phyloP scores from a whole-genome alignment of 441 rosid genomes.

The Jatropha podagrica region DNA sequence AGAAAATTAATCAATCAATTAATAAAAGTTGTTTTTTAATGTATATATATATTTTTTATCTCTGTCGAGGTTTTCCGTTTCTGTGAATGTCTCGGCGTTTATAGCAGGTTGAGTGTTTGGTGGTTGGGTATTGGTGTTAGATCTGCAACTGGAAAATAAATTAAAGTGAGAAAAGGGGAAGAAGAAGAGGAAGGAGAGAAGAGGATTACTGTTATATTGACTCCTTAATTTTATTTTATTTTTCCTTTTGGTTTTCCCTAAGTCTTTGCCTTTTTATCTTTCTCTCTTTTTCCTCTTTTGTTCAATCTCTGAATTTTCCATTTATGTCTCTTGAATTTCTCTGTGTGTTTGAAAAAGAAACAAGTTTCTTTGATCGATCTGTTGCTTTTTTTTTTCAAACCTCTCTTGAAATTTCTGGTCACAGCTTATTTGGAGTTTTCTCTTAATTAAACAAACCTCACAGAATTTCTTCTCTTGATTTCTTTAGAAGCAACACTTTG shows the following conservation, averaged over 20 bases:
- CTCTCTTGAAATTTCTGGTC: conserved; percentile 5
- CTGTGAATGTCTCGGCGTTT: conserved; percentile 76
- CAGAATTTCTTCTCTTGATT: neutral
- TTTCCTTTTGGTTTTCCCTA: conserved; percentile 9
- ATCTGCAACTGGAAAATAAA: conserved; percentile 62
- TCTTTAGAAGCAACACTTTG: neutral
- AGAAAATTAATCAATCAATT: neutral
- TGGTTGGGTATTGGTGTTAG: conserved; percentile 43
- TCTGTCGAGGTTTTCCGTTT: conserved; percentile 54
- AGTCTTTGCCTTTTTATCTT: conserved; percentile 15
- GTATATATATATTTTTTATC: neutral
- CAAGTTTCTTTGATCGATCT: conserved; percentile 28
- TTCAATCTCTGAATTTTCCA: conserved; percentile 28
- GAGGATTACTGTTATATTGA: conserved; percentile 36
- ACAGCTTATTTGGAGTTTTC: conserved; percentile 16
- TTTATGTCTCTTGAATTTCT: conserved; percentile 27
- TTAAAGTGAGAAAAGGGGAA: neutral
- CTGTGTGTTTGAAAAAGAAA: conserved; percentile 18
- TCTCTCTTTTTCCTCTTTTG: conserved; percentile 25
- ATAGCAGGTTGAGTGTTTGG: conserved; percentile 47
- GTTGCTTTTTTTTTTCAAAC: conserved; percentile 19
- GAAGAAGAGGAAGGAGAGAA: neutral
- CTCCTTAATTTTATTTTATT: conserved; percentile 9
- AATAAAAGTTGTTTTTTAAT: conserved; percentile 17
- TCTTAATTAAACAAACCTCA: conserved; percentile 17